Percentiles rank a stretch among this genome's conserved stretches.
Evolutionary conservation across 257 asterid species (phyloP).

Genomic region (Fraxinus excelsior): DNA sequence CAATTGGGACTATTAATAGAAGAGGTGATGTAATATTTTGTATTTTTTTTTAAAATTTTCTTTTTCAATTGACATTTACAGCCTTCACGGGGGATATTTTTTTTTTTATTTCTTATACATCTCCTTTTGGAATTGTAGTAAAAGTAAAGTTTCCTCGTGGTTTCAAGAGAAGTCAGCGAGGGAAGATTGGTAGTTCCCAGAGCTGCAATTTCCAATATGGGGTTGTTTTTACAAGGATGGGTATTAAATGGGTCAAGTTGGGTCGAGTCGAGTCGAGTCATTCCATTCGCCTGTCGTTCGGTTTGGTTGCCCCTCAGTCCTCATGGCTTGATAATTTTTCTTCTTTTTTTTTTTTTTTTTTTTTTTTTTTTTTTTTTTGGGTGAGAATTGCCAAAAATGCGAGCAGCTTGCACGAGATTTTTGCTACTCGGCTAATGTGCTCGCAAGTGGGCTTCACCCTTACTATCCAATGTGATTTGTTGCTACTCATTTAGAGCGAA

Average conservation of each 20-base stretch:
- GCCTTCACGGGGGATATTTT: neutral
- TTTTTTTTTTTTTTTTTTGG: no score
- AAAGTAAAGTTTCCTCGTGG: neutral
- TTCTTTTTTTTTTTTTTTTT: no score
- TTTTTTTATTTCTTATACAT: neutral
- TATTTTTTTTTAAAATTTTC: neutral
- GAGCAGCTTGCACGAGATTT: no score
- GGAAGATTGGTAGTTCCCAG: neutral
- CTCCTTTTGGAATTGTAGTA: neutral
- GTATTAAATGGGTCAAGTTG: no score
- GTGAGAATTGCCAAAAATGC: no score
- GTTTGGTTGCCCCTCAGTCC: no score
- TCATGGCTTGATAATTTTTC: no score
- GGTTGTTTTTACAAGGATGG: neutral
- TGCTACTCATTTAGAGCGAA: no score
- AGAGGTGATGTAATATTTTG: neutral
- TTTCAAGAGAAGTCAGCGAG: neutral
- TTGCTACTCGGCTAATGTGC: neutral
- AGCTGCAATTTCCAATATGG: slow-evolving; percentile 4
- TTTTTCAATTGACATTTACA: neutral
- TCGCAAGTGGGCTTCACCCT: no score
- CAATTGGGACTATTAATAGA: neutral
- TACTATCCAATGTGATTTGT: no score
- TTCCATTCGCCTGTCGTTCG: no score
- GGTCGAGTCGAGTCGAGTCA: no score